Conservation (phyloP, 164 flowering plant genomes). For the Paratinospora sagittata region DNA sequence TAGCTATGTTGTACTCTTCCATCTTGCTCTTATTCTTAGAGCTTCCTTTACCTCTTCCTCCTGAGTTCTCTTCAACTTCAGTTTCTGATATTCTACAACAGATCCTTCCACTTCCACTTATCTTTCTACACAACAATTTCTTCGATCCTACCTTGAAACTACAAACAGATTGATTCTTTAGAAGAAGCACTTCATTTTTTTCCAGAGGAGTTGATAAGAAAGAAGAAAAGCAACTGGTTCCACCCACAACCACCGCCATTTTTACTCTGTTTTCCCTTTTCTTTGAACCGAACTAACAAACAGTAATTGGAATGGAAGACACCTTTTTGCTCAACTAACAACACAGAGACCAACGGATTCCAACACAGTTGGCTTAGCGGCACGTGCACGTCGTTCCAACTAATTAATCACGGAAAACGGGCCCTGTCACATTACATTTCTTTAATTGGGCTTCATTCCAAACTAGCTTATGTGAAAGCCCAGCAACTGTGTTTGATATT, state of each 20-base stretch:
- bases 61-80: conserved; percentile 31
- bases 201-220: conserved; percentile 15
- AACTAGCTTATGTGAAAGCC: too few relatives aligned
- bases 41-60: conserved; percentile 11
- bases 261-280: not conserved
- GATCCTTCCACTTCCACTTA: conserved; percentile 20
- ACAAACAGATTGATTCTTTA: conserved; percentile 10
- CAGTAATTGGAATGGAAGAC: too few relatives aligned
- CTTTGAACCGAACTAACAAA: too few relatives aligned
- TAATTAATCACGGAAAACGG: too few relatives aligned
- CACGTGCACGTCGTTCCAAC: too few relatives aligned
- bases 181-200: conserved; percentile 4
- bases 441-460: too few relatives aligned
- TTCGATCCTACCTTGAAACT: not conserved
- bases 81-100: conserved; percentile 29
- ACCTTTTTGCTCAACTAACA: too few relatives aligned
- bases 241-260: not conserved
- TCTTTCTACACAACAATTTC: conserved; percentile 2
- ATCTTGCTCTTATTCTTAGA: conserved; percentile 29
- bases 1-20: conserved; percentile 81
- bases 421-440: too few relatives aligned
- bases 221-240: conserved; percentile 17
- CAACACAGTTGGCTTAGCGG: too few relatives aligned
- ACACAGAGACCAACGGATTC: too few relatives aligned
- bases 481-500: too few relatives aligned